Evolutionary conservation across 257 asterid genomes (phyloP).

Genomic region (Ballota nigra): DNA sequence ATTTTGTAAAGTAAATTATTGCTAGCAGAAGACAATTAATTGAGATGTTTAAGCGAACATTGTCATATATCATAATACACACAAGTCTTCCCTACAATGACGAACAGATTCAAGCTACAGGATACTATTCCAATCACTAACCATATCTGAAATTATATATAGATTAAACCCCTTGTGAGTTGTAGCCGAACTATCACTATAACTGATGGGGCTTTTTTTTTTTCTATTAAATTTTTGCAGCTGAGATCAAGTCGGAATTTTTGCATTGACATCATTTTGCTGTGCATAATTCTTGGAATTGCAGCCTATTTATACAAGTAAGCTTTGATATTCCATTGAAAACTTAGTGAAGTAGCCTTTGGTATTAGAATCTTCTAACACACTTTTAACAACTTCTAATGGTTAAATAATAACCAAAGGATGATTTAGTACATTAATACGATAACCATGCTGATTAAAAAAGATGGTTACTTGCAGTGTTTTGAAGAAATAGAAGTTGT

Average conservation of each 20-base stretch:
- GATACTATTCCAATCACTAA: not conserved
- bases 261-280: slow-evolving; percentile 85
- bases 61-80: not conserved
- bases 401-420: not conserved
- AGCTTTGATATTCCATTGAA: slow-evolving; percentile 27
- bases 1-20: not conserved
- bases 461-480: slow-evolving; percentile 40
- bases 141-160: not conserved
- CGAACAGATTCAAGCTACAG: not conserved
- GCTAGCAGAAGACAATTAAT: not conserved
- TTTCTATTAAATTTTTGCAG: slow-evolving; percentile 38
- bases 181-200: not conserved
- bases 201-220: slow-evolving; percentile 3
- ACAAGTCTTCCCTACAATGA: not conserved
- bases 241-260: slow-evolving; percentile 95
- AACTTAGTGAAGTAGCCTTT: not conserved
- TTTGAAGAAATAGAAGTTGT: slow-evolving; percentile 37
- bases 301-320: slow-evolving; percentile 97
- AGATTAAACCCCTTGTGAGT: not conserved
- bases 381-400: not conserved
- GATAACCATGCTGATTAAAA: slow-evolving; percentile 15
- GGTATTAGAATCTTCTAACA: not conserved
- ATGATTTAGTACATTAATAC: not conserved
- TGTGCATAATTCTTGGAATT: slow-evolving; percentile 88
- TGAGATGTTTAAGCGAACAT: not conserved